A percentile compares a stretch with the other conserved stretches of the same genome.
Evolutionary conservation across 1,284 basidiomycete species (phyloP).

Genomic region (Boletellus dicymbophilus): DNA sequence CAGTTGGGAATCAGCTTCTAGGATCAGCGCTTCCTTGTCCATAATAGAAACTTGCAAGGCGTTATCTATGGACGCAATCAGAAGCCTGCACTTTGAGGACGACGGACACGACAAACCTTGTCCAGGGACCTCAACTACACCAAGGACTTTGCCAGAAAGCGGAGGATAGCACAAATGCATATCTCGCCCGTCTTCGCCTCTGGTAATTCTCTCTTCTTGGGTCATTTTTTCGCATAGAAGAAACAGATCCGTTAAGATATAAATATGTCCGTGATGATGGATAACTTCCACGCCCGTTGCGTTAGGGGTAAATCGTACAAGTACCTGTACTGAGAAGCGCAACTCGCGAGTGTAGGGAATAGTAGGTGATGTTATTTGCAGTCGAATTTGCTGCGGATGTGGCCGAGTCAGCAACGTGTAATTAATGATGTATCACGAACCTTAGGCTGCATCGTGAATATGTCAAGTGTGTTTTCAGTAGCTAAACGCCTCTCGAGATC

Average conservation of each 20-base stretch:
- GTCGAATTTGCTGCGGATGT: constrained; percentile 71
- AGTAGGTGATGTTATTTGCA: constrained; percentile 86
- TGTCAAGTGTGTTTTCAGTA: constrained; percentile 82
- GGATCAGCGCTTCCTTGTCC: constrained; percentile 82
- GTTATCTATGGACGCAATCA: constrained; percentile 50
- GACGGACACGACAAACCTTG: constrained; percentile 47
- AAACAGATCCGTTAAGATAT: constrained; percentile 92
- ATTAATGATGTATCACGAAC: constrained; percentile 43
- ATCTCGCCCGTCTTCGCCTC: constrained; percentile 65
- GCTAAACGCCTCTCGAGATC: constrained; percentile 85
- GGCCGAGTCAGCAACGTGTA: constrained; percentile 14
- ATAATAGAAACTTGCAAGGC: constrained; percentile 82
- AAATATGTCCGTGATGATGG: constrained; percentile 81
- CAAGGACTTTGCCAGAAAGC: constrained; percentile 91
- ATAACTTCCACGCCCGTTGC: constrained; percentile 74
- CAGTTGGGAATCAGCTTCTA: constrained; percentile 66
- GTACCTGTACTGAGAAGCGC: constrained; percentile 74
- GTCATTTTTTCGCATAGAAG: constrained; percentile 85
- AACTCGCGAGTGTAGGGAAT: constrained; percentile 84
- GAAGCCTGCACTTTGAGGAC: constrained; percentile 5
- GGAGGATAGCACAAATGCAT: constrained; percentile 97
- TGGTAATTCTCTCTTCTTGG: constrained; percentile 55
- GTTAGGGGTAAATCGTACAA: constrained; percentile 78
- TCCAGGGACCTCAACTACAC: constrained; percentile 63
- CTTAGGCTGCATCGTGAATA: constrained; percentile 96